Conservation (phyloP, 1,284 basidiomycete genomes). For the Mycena citricolor region DNA sequence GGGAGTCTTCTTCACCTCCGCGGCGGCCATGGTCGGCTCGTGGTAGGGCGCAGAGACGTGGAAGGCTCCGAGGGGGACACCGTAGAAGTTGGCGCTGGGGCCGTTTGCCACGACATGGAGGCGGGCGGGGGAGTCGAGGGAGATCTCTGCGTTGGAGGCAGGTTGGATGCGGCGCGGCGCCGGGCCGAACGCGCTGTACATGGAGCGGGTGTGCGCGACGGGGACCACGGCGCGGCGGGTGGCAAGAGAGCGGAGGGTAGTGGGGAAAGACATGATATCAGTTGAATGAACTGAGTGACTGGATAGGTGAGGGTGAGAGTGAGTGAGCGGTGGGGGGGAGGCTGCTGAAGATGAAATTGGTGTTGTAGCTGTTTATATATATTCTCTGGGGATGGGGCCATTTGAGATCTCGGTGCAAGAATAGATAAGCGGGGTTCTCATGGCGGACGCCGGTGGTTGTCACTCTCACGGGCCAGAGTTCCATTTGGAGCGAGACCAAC, state of each 20-base stretch:
- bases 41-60: conserved; percentile 17
- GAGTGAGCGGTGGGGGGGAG: background rate
- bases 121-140: background rate
- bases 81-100: conserved; percentile 12
- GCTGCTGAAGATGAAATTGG: too few relatives aligned
- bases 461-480: too few relatives aligned
- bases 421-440: conserved; percentile 2
- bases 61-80: conserved; percentile 20
- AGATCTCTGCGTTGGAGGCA: background rate
- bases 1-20: too few relatives aligned
- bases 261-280: conserved; percentile 7
- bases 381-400: conserved; percentile 9
- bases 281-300: too few relatives aligned
- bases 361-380: background rate
- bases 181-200: conserved; percentile 17
- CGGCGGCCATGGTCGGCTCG: too few relatives aligned
- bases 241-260: conserved; percentile 17
- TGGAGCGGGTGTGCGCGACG: conserved; percentile 8
- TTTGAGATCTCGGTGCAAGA: conserved; percentile 9
- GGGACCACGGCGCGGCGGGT: conserved; percentile 11
- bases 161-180: conserved; percentile 8
- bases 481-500: too few relatives aligned
- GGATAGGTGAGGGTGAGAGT: background rate
- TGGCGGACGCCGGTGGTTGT: too few relatives aligned
- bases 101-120: conserved; percentile 19